These are phyloP conservation scores for Cucurbita moschata DNA, from an alignment of 306 rosid species.

Conservation along the genomic window DNA sequence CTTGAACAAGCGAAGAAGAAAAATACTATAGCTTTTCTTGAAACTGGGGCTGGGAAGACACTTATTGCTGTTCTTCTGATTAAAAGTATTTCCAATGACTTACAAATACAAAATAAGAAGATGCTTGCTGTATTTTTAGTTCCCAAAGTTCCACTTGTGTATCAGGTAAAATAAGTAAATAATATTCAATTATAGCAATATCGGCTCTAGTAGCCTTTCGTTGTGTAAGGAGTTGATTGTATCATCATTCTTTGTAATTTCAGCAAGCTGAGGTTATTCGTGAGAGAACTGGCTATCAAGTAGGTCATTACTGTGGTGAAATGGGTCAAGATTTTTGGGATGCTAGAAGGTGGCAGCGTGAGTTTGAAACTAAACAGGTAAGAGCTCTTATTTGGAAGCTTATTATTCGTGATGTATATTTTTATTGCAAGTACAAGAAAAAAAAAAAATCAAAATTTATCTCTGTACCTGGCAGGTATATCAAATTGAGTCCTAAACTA, in stretches of 20 bases:
- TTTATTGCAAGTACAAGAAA: background rate
- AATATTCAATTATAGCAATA: background rate
- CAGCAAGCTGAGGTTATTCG: conserved; percentile 99
- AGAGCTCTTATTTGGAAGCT: conserved; percentile 9
- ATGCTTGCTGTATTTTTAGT: conserved; percentile 88
- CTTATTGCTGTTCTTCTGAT: conserved; percentile 92
- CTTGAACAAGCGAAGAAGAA: conserved; percentile 85
- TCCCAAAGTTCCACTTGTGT: conserved; percentile 95
- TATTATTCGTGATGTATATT: background rate
- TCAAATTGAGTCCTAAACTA: background rate
- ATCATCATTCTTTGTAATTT: conserved; percentile 15
- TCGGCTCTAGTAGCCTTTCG: background rate
- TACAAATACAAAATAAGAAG: conserved; percentile 51
- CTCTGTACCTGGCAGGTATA: background rate
- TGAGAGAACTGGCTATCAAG: conserved; percentile 86
- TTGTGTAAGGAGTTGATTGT: background rate
- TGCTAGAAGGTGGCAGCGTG: conserved; percentile 94
- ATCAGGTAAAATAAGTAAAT: conserved; percentile 44
- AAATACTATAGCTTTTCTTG: conserved; percentile 92
- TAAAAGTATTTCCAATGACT: conserved; percentile 44
- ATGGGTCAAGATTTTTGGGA: conserved; percentile 99
- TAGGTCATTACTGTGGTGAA: conserved; percentile 97
- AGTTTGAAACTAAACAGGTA: conserved; percentile 77
- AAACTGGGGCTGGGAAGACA: conserved; percentile 99
- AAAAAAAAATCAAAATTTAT: background rate